Evolutionary conservation across 2,329 filamentous ascomycete genomes (phyloP).

Genomic region (Tolypocladium guangdongense): DNA sequence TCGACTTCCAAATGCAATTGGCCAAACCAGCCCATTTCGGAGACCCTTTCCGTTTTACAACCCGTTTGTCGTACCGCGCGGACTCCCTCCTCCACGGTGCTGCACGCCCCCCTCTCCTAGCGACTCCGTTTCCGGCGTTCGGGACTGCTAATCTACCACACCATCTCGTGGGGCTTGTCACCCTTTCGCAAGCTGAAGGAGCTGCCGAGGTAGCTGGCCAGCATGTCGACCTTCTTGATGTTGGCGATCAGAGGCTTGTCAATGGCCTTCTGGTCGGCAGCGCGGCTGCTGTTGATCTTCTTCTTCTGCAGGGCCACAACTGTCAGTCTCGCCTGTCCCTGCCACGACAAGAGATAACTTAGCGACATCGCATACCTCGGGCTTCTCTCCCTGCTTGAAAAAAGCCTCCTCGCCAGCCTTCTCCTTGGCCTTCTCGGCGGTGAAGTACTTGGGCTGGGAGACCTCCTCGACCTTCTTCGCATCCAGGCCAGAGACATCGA

Average conservation of each 20-base stretch:
- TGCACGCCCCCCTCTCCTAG: background rate
- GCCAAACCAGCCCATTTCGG: conserved; percentile 46
- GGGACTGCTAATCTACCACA: conserved; percentile 59
- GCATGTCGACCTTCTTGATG: conserved; percentile 97
- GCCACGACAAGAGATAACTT: background rate
- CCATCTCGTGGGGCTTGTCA: conserved; percentile 99
- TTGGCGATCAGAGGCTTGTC: conserved; percentile 91
- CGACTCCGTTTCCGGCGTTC: background rate
- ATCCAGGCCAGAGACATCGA: conserved; percentile 79
- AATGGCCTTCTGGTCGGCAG: conserved; percentile 94
- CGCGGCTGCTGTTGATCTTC: conserved; percentile 81
- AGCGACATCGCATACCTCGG: conserved; percentile 56
- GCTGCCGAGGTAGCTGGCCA: conserved; percentile 85
- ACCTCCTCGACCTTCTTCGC: conserved; percentile 77
- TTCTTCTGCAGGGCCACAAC: conserved; percentile 64
- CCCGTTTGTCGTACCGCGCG: conserved; percentile 12
- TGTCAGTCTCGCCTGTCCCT: conserved; percentile 11
- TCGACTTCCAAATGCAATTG: conserved; percentile 57
- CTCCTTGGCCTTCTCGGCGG: conserved; percentile 86
- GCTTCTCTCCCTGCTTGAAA: conserved; percentile 98
- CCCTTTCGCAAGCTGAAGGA: conserved; percentile 98
- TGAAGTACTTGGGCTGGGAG: conserved; percentile 80
- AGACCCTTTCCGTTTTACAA: conserved; percentile 35
- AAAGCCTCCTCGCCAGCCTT: conserved; percentile 97
- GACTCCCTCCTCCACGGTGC: conserved; percentile 3